Evolutionary conservation across 108 stramenopile species (phyloP).

Genomic region (Skeletonema costatum): DNA sequence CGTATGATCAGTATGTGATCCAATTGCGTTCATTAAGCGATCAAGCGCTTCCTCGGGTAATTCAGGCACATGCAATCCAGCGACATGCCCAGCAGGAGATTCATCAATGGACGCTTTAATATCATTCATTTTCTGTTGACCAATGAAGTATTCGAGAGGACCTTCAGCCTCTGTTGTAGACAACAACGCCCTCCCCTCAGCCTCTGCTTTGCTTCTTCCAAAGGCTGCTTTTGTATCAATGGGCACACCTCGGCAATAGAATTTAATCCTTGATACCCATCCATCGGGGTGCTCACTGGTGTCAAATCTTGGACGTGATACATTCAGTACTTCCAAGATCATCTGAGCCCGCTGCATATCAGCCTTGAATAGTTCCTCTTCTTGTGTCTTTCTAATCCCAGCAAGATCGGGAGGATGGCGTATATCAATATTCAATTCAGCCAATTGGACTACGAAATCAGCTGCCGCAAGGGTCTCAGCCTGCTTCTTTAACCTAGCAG

Average conservation of each 20-base stretch:
- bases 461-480: neutral
- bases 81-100: slow-evolving; percentile 6
- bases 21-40: neutral
- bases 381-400: neutral
- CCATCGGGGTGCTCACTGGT: neutral
- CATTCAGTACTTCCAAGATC: slow-evolving; percentile 8
- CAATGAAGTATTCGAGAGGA: neutral
- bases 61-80: neutral
- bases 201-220: slow-evolving; percentile 6
- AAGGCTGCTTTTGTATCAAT: neutral
- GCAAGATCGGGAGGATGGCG: neutral
- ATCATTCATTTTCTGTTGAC: slow-evolving; percentile 4
- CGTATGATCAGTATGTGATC: neutral
- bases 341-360: slow-evolving; percentile 2
- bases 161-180: neutral
- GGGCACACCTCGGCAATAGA: slow-evolving; percentile 5
- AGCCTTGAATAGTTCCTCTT: neutral
- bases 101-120: neutral
- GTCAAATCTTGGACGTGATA: neutral
- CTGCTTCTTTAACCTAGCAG: neutral
- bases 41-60: slow-evolving; percentile 3
- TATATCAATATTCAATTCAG: slow-evolving; percentile 4
- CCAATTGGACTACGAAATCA: neutral
- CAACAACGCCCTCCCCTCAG: slow-evolving; percentile 1
- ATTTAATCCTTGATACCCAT: neutral